phyloP scores from a whole-genome alignment of 1,284 basidiomycete genomes.

The Stereum hirsutum region DNA sequence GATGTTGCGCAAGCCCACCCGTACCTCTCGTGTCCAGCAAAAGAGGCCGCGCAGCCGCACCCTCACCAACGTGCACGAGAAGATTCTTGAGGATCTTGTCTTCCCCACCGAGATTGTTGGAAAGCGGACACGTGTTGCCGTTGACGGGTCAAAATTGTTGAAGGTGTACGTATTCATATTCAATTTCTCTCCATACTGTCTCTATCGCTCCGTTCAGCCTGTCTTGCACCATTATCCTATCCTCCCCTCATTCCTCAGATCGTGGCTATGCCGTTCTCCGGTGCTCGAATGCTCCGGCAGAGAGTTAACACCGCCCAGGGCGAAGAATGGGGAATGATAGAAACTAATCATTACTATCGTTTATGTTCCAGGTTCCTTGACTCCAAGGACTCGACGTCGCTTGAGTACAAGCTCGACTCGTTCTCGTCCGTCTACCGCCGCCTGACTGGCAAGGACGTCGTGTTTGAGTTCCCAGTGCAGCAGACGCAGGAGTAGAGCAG shows the following conservation, averaged over 20 bases:
- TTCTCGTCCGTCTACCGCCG: conserved; percentile 94
- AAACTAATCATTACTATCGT: too few relatives aligned
- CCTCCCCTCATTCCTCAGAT: conserved; percentile 2
- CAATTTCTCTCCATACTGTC: neutral
- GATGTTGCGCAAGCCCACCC: conserved; percentile 96
- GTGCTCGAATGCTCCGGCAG: conserved; percentile 3
- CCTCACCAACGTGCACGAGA: conserved; percentile 95
- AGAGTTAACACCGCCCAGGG: too few relatives aligned
- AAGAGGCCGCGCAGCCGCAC: conserved; percentile 97
- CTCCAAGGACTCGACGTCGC: conserved; percentile 94
- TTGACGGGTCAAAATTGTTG: conserved; percentile 87
- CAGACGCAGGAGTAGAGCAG: conserved; percentile 43
- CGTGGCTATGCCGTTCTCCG: neutral
- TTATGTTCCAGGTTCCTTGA: conserved; percentile 92
- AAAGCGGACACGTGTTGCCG: conserved; percentile 89
- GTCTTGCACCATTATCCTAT: conserved; percentile 1
- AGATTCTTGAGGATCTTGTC: conserved; percentile 98
- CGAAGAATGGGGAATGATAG: too few relatives aligned
- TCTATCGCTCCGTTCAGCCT: conserved; percentile 6
- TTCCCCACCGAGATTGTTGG: conserved; percentile 99
- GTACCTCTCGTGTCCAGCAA: conserved; percentile 88
- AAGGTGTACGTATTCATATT: conserved; percentile 91
- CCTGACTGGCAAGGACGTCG: conserved; percentile 91
- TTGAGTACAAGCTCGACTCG: conserved; percentile 99
- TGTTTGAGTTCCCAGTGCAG: conserved; percentile 79